phyloP scores from a whole-genome alignment of 139 green algal species.

The Picochlorum sp. region DNA sequence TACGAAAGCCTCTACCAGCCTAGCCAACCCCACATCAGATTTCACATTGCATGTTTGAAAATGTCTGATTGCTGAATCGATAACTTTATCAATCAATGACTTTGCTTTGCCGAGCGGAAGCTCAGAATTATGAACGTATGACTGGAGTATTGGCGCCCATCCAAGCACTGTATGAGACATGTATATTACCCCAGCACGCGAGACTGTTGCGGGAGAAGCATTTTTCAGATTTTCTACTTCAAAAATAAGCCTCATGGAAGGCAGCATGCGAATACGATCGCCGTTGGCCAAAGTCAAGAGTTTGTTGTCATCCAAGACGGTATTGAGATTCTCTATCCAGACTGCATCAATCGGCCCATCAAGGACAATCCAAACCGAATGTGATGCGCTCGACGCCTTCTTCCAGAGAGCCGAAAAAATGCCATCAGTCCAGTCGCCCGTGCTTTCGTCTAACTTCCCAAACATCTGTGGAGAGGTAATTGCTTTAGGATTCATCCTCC shows the following conservation, averaged over 20 bases:
- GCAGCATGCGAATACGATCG: slow-evolving; percentile 89
- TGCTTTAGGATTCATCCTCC: slow-evolving; percentile 87
- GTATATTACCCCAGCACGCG: slow-evolving; percentile 88
- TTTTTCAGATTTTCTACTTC: slow-evolving; percentile 94
- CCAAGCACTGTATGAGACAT: slow-evolving; percentile 82
- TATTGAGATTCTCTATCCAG: slow-evolving; percentile 99
- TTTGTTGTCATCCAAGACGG: slow-evolving; percentile 95
- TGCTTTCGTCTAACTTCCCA: slow-evolving; percentile 74
- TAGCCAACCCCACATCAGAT: neutral
- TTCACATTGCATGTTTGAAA: neutral
- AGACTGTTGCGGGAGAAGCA: slow-evolving; percentile 90
- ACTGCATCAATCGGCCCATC: slow-evolving; percentile 94
- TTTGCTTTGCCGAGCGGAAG: slow-evolving; percentile 15
- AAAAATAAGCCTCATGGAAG: slow-evolving; percentile 85
- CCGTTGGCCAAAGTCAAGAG: slow-evolving; percentile 94
- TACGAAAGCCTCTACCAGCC: neutral
- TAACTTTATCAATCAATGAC: slow-evolving; percentile 14
- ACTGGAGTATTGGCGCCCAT: slow-evolving; percentile 75
- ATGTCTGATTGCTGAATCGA: neutral
- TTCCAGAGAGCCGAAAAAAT: slow-evolving; percentile 91
- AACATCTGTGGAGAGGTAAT: slow-evolving; percentile 89
- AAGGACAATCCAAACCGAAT: slow-evolving; percentile 94
- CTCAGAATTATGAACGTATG: slow-evolving; percentile 33
- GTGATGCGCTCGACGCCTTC: slow-evolving; percentile 71
- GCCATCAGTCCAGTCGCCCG: slow-evolving; percentile 89